Evolutionary conservation across 2,329 filamentous ascomycete species (phyloP).

Genomic region (Exophiala xenobiotica): DNA sequence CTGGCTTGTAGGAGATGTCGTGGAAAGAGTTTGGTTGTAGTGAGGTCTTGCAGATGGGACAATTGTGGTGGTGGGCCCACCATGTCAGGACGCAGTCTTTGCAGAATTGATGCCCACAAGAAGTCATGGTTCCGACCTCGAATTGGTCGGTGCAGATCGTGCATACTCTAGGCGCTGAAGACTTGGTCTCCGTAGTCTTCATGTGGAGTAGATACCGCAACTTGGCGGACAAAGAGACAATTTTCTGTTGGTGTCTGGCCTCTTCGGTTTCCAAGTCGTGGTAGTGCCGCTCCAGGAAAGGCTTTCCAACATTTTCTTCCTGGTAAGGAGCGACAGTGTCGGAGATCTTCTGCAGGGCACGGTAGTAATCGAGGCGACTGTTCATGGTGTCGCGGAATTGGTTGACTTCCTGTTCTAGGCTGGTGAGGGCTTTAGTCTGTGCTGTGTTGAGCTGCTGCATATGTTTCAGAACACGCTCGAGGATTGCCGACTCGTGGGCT

Average conservation of each 20-base stretch:
- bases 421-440: slow-evolving; percentile 53
- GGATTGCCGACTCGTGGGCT: slow-evolving; percentile 63
- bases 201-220: slow-evolving; percentile 70
- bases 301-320: slow-evolving; percentile 62
- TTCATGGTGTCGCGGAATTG: slow-evolving; percentile 79
- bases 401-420: slow-evolving; percentile 66
- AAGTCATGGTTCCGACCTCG: slow-evolving; percentile 74
- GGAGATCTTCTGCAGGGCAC: slow-evolving; percentile 85
- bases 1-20: slow-evolving; percentile 79
- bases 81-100: slow-evolving; percentile 80
- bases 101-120: slow-evolving; percentile 91
- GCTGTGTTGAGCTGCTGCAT: slow-evolving; percentile 54
- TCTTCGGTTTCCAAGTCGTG: slow-evolving; percentile 47
- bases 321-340: slow-evolving; percentile 74
- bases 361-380: slow-evolving; percentile 81
- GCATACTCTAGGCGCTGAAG: slow-evolving; percentile 68
- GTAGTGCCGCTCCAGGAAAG: slow-evolving; percentile 53
- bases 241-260: slow-evolving; percentile 53
- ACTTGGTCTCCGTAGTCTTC: slow-evolving; percentile 59
- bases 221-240: slow-evolving; percentile 68
- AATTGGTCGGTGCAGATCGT: slow-evolving; percentile 82
- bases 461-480: slow-evolving; percentile 61
- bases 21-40: slow-evolving; percentile 70
- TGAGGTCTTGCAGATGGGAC: slow-evolving; percentile 77
- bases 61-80: slow-evolving; percentile 72